Conservation (phyloP, 75 land plant species). For the Adiantum capillusveneris region DNA sequence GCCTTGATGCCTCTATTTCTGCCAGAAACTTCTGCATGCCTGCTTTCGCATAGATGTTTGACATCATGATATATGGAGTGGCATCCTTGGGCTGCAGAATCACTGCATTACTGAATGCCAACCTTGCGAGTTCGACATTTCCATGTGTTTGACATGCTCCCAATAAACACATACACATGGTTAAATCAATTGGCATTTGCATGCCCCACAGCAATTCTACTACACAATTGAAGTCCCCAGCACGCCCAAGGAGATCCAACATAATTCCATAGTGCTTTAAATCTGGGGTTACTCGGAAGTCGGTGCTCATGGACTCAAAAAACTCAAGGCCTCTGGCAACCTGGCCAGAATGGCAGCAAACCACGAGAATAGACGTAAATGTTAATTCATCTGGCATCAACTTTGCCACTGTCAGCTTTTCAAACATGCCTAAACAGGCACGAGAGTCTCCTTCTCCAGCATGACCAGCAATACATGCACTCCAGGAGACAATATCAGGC, state of each 20-base stretch:
- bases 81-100: not conserved
- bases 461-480: not conserved
- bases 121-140: not conserved
- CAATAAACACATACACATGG: conserved; percentile 10
- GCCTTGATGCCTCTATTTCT: not conserved
- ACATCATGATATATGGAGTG: not conserved
- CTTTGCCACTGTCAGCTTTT: not conserved
- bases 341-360: not conserved
- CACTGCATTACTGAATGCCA: not conserved
- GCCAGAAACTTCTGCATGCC: not conserved
- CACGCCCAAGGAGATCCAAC: conserved; percentile 14
- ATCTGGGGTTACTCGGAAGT: not conserved
- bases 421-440: not conserved
- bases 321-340: not conserved
- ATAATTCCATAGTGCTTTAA: not conserved
- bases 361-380: not conserved
- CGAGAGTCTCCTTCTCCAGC: conserved; percentile 1
- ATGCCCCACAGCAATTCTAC: conserved; percentile 1
- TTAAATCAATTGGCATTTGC: conserved; percentile 7
- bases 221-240: conserved; percentile 7
- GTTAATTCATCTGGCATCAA: not conserved
- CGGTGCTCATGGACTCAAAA: conserved; percentile 14
- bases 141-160: conserved; percentile 7
- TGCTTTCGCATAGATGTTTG: conserved; percentile 9
- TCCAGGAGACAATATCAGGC: conserved; percentile 1